Percentiles rank a stretch among this genome's conserved stretches.
These are phyloP conservation scores for Vickermania spadyakhi DNA, from an alignment of 208 protist genomes.

Conservation along the genomic window DNA sequence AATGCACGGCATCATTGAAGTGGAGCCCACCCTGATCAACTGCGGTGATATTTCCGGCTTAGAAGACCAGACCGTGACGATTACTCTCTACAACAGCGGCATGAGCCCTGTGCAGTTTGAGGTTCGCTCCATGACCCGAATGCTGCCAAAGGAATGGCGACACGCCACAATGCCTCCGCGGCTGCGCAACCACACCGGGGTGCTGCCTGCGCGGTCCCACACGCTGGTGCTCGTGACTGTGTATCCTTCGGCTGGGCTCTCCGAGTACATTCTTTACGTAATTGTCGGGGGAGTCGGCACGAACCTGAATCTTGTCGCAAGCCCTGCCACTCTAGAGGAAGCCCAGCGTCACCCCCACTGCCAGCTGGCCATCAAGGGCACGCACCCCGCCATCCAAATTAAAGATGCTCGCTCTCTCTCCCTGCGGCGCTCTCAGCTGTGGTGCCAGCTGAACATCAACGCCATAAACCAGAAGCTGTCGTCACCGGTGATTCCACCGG, in stretches of 20 bases:
- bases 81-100: slow-evolving; percentile 85
- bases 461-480: slow-evolving; percentile 64
- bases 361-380: slow-evolving; percentile 36
- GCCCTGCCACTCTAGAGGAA: slow-evolving; percentile 28
- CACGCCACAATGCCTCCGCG: slow-evolving; percentile 15
- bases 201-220: slow-evolving; percentile 80
- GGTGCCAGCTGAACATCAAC: slow-evolving; percentile 71
- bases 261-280: slow-evolving; percentile 72
- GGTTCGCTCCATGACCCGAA: slow-evolving; percentile 32
- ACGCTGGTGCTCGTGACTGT: slow-evolving; percentile 64
- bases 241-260: slow-evolving; percentile 33
- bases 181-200: slow-evolving; percentile 43
- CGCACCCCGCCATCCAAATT: slow-evolving; percentile 70
- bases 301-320: slow-evolving; percentile 17
- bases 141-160: slow-evolving; percentile 8
- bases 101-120: slow-evolving; percentile 69
- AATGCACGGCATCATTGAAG: slow-evolving; percentile 44
- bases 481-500: slow-evolving; percentile 28
- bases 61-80: slow-evolving; percentile 29
- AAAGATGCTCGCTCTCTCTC: slow-evolving; percentile 59
- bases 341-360: slow-evolving; percentile 65
- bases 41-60: slow-evolving; percentile 46
- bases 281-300: slow-evolving; percentile 40
- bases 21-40: slow-evolving; percentile 72
- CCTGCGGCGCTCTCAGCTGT: slow-evolving; percentile 47